Evolutionary conservation across 345 rosid species (phyloP), one percentile per base, ranked within the genome.

Genomic region (Odontarrhena argentea): DNA sequence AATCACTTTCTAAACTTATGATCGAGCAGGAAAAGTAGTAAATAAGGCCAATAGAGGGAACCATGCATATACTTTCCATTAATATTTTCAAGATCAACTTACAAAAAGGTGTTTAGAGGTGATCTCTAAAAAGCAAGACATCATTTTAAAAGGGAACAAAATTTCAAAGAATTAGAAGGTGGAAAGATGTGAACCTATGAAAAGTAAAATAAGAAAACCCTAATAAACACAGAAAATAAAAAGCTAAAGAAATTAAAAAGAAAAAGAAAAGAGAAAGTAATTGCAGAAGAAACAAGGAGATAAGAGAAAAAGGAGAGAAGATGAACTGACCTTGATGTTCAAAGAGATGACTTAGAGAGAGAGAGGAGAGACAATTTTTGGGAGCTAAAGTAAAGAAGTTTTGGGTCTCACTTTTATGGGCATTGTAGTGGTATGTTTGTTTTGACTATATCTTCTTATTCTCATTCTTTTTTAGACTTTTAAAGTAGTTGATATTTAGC

Each of bases 261-360:
- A 22, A 15, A 30, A 9, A 48, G 8, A 30, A 37, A 38, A 46
- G 56, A 66, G 68, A 66, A 67, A 67, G 72, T 44, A 66, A 41
- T 59, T 73, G 68, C 77, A 73, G 77, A 73, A 73, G 73, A 73
- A 67, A 67, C 77, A 73, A 73, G 50, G 50, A 67, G 77, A 60
- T 66, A 59, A 42, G 65, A 42, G 54, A 48, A 72, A 66, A 73
- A 54, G 68, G 56, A 63, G 67, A 73, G 77, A 73, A 60, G 77
- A 73, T 60, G 72, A 60, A 73, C 77, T 66, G 72, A 73, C 77
- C 77, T 18, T 73, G 67, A 36, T 53, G 41, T 49, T 57, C 71
- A 67, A 73, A 73, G 76, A 67, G 77, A 60, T 66, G 77, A 66
- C 63, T 66, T 60, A 73, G 77, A 66, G 62, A 54, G 48, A 58